Evolutionary conservation across 2,329 filamentous ascomycete genomes (phyloP).

Genomic region (Botrytis porri): DNA sequence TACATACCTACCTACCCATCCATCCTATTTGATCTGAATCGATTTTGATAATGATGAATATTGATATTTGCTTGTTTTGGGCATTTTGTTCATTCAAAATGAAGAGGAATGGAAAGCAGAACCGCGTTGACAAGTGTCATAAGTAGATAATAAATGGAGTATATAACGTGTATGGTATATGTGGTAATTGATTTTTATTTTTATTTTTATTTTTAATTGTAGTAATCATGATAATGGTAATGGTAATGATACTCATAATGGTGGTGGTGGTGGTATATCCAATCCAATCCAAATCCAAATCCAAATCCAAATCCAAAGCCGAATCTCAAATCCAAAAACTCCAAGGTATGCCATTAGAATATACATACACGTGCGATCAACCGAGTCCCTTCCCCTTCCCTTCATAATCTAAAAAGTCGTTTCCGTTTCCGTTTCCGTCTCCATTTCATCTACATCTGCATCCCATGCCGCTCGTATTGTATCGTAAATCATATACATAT

Average conservation of each 20-base stretch:
- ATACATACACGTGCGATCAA: neutral
- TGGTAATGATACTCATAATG: neutral
- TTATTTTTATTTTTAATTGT: neutral
- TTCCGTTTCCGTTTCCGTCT: too few relatives aligned
- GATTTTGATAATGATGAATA: neutral
- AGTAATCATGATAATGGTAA: neutral
- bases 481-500: neutral
- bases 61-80: neutral
- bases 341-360: neutral
- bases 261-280: slow-evolving; percentile 1
- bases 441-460: too few relatives aligned
- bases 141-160: neutral
- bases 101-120: too few relatives aligned
- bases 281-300: neutral
- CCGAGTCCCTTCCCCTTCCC: too few relatives aligned
- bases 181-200: neutral
- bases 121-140: neutral
- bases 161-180: neutral
- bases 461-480: neutral
- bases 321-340: neutral
- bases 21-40: neutral
- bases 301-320: neutral
- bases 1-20: too few relatives aligned
- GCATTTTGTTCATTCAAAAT: too few relatives aligned
- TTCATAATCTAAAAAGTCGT: too few relatives aligned